Evolutionary conservation across 1,284 basidiomycete species (phyloP), one percentile per base, ranked within the genome.

Genomic region (Xanthoconium separans): DNA sequence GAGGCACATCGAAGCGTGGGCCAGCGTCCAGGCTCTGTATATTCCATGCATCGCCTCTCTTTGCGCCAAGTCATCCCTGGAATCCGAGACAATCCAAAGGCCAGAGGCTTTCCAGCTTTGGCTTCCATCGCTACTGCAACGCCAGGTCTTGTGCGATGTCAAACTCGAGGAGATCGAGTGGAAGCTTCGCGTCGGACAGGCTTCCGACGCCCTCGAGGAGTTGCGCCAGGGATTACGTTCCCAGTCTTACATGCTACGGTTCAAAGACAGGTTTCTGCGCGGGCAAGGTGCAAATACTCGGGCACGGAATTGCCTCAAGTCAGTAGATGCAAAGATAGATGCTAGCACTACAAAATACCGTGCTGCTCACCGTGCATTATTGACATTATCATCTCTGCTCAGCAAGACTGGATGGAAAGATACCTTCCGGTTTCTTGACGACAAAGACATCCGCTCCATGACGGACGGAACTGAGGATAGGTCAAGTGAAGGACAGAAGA

Each of bases 21-120:
- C 20, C 0, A 16, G 2, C 15, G 40, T 61, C 2, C 60, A 61
- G 18, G 13, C n/a, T 1, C 4, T 61, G 13, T 61, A 61, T 27
- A 54, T 59, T 12, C 53, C 53, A 3, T n/a, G 12, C 1, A 20
- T 53, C 1, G 31, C 36, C 6, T 30, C 31, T 1, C 37, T 48
- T 10, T 39, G 13, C 3, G 27, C 16, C 1, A 29, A 29, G 2
- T 9, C 18, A 3, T 20, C 20, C 2, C 4, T 6, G 3, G 20
- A 36, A 11, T 15, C 27, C 4, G 18, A n/a, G 9, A 7, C 6
- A 0, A 7, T 29, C 11, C 44, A 4, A 12, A 9, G 6, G 1
- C 53, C 48, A 2, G 31, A 50, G 11, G 2, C n/a, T 8, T 16
- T 41, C 6, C 2, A 1, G 3, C 53, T 57, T 3, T 51, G 40